A percentile compares a stretch with the other conserved stretches of the same genome.
These are phyloP conservation scores for Entomophthora muscae DNA, from an alignment of 371 early-diverging fungal species.

Conservation along the genomic window DNA sequence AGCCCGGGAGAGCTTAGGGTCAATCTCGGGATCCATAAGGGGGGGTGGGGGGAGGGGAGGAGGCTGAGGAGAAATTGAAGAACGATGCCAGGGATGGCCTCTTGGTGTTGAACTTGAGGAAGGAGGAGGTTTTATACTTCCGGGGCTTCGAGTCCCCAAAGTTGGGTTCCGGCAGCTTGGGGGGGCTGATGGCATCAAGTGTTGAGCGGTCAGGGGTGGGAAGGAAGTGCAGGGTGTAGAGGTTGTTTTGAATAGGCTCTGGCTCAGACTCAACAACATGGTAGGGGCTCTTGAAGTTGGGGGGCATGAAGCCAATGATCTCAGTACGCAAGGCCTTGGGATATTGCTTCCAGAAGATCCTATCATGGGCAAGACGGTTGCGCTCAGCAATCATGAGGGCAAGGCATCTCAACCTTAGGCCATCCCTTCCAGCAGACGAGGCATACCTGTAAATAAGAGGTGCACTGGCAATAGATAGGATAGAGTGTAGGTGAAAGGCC, in stretches of 20 bases:
- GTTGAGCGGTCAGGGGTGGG: background rate
- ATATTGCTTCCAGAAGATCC: conserved; percentile 1
- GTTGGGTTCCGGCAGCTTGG: background rate
- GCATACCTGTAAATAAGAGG: conserved; percentile 47
- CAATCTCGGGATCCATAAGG: background rate
- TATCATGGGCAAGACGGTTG: background rate
- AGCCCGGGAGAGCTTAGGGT: background rate
- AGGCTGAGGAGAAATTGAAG: background rate
- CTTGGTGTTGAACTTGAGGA: background rate
- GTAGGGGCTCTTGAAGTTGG: conserved; percentile 4
- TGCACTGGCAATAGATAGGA: conserved; percentile 40
- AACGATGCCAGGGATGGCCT: conserved; percentile 2
- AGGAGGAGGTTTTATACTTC: background rate
- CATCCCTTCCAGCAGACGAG: conserved; percentile 30
- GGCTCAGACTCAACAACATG: background rate
- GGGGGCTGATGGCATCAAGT: background rate
- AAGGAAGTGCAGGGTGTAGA: background rate
- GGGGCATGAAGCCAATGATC: conserved; percentile 6
- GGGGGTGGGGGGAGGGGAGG: background rate
- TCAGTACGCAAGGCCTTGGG: background rate
- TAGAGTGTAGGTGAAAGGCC: conserved; percentile 46
- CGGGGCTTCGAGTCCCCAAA: background rate
- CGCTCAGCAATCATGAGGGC: conserved; percentile 30
- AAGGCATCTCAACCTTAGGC: conserved; percentile 39
- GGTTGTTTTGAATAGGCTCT: background rate